Evolutionary conservation across 371 early-diverging fungal species (phyloP).

Genomic region (Apophysomyces variabilis): DNA sequence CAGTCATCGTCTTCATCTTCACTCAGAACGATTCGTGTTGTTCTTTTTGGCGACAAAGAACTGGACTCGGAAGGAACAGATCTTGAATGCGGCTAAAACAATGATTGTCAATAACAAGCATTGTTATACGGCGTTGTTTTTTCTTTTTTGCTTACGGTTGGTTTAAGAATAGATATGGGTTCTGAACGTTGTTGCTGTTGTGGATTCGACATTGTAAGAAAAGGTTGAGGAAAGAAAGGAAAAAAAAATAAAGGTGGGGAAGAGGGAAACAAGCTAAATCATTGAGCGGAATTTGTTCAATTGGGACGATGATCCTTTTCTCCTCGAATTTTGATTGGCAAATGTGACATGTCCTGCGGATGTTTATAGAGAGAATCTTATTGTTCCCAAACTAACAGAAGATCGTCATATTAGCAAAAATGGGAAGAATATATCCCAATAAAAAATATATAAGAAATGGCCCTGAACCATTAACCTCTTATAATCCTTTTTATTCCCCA

Average conservation of each 20-base stretch:
- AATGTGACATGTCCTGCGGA: neutral
- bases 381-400: too few relatives aligned
- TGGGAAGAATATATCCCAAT: too few relatives aligned
- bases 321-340: neutral
- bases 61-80: constrained; percentile 17
- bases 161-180: constrained; percentile 29
- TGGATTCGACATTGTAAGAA: constrained; percentile 6
- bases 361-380: too few relatives aligned
- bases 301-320: constrained; percentile 1
- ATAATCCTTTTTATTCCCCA: too few relatives aligned
- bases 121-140: neutral
- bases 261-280: neutral
- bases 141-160: constrained; percentile 11
- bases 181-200: constrained; percentile 22
- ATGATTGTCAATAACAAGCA: neutral
- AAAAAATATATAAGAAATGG: too few relatives aligned
- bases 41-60: constrained; percentile 17
- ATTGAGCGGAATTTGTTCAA: constrained; percentile 9
- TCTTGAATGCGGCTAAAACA: constrained; percentile 8
- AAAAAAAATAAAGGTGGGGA: neutral
- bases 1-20: constrained; percentile 50
- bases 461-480: too few relatives aligned
- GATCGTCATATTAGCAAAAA: too few relatives aligned
- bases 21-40: constrained; percentile 40
- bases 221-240: neutral